Evolutionary conservation across 306 rosid species (phyloP).

Genomic region (Fragaria iinumae): DNA sequence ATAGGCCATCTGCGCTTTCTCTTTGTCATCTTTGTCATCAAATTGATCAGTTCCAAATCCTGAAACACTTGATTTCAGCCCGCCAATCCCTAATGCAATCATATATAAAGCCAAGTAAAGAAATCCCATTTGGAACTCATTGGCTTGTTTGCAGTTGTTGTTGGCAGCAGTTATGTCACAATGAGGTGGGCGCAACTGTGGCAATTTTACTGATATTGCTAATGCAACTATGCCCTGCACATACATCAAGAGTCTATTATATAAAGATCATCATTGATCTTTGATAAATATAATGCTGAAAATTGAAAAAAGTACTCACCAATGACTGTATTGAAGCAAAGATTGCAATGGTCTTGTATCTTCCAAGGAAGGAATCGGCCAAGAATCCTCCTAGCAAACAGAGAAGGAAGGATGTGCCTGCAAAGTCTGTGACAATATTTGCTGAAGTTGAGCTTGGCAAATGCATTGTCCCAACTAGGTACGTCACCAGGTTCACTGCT

Average conservation of each 20-base stretch:
- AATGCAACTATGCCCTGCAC: constrained; percentile 66
- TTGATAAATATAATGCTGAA: not conserved
- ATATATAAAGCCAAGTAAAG: constrained; percentile 65
- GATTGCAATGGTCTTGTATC: constrained; percentile 73
- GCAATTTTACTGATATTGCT: constrained; percentile 69
- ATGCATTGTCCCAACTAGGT: constrained; percentile 76
- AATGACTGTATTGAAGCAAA: constrained; percentile 69
- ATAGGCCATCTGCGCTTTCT: constrained; percentile 74
- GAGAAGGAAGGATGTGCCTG: constrained; percentile 80
- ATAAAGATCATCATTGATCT: not conserved
- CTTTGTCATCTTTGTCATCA: constrained; percentile 80
- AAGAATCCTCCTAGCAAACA: constrained; percentile 92
- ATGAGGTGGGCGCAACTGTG: constrained; percentile 67
- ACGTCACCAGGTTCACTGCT: constrained; percentile 87
- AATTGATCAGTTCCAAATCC: constrained; percentile 94
- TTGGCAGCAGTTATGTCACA: constrained; percentile 35
- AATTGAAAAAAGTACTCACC: constrained; percentile 31
- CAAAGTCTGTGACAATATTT: constrained; percentile 83
- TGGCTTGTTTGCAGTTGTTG: constrained; percentile 55
- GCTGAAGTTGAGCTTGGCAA: constrained; percentile 91
- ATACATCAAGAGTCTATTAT: not conserved
- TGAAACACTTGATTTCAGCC: constrained; percentile 88
- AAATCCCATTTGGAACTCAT: constrained; percentile 76
- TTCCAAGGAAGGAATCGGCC: constrained; percentile 91
- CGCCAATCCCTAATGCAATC: constrained; percentile 83